phyloP scores from a whole-genome alignment of 1,284 basidiomycete species.

The Apiotrichum laibachii region DNA sequence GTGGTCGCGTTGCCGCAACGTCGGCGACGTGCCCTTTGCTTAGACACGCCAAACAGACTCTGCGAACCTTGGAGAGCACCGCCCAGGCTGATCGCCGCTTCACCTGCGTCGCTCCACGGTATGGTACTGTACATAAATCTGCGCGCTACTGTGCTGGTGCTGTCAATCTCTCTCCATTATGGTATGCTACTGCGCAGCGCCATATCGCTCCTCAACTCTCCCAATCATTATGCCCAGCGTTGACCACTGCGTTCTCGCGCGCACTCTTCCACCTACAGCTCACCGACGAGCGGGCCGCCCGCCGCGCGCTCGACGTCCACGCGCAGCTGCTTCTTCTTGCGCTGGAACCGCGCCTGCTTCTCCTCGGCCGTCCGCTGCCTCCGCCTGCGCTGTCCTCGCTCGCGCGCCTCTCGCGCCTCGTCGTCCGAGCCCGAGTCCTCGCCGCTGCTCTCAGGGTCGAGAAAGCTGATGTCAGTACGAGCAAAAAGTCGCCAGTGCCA shows the following conservation, averaged over 20 bases:
- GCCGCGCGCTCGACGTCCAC: slow-evolving; percentile 41
- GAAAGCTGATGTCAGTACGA: slow-evolving; percentile 12
- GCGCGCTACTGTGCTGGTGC: no score
- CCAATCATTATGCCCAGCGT: no score
- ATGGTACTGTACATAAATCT: not conserved
- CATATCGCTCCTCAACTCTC: no score
- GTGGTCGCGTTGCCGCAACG: no score
- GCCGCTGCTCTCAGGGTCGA: slow-evolving; percentile 11
- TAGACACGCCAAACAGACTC: no score
- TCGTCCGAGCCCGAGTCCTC: slow-evolving; percentile 22
- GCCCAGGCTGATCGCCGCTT: no score
- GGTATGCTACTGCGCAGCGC: no score
- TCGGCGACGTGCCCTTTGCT: no score
- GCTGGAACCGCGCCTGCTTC: slow-evolving; percentile 33
- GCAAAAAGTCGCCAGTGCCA: no score
- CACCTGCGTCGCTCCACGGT: no score
- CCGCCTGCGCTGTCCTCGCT: slow-evolving; percentile 2
- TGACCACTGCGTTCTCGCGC: not conserved
- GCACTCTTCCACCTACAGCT: not conserved
- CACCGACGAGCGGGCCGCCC: slow-evolving; percentile 31
- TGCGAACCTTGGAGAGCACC: no score
- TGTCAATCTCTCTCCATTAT: no score
- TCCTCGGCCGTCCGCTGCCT: slow-evolving; percentile 25
- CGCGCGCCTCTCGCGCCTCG: slow-evolving; percentile 17
- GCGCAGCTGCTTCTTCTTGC: slow-evolving; percentile 32